Evolutionary conservation across 305 asterid genomes (phyloP).

Genomic region (Rubia peregrina): DNA sequence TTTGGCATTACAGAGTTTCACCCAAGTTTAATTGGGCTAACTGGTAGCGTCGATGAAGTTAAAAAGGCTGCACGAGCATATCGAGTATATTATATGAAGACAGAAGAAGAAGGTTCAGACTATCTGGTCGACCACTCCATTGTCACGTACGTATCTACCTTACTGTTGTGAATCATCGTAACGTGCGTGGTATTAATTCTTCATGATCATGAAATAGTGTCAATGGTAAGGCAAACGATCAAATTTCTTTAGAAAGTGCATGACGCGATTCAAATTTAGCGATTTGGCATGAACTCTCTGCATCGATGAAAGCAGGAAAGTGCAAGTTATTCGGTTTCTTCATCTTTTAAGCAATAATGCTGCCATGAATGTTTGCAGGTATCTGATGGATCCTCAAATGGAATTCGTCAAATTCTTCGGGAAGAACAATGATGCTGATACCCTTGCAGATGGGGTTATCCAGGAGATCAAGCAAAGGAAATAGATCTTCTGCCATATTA

Average conservation of each 20-base stretch:
- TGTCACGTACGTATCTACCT: slow-evolving; percentile 58
- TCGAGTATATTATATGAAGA: slow-evolving; percentile 94
- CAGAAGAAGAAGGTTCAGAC: slow-evolving; percentile 90
- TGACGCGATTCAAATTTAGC: too few species aligned
- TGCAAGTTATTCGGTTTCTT: background rate
- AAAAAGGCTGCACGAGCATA: slow-evolving; percentile 85
- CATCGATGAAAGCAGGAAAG: background rate
- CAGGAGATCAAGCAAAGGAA: slow-evolving; percentile 69
- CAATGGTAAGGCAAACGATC: background rate
- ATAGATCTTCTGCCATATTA: slow-evolving; percentile 17
- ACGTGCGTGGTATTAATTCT: background rate
- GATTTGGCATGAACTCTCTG: background rate
- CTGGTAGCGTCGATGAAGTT: slow-evolving; percentile 65
- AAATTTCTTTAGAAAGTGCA: too few species aligned
- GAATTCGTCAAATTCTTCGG: slow-evolving; percentile 79
- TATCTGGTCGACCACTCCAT: slow-evolving; percentile 96
- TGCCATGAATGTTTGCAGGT: slow-evolving; percentile 41
- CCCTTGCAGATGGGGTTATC: slow-evolving; percentile 71
- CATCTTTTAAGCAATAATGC: background rate
- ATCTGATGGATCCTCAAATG: slow-evolving; percentile 88
- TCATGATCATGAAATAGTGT: background rate
- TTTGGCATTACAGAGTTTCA: slow-evolving; percentile 49
- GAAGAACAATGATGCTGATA: slow-evolving; percentile 49
- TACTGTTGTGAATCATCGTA: background rate
- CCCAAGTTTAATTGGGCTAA: slow-evolving; percentile 78